phyloP scores from a whole-genome alignment of 1,284 basidiomycete species.

The Ganoderma sinense region DNA sequence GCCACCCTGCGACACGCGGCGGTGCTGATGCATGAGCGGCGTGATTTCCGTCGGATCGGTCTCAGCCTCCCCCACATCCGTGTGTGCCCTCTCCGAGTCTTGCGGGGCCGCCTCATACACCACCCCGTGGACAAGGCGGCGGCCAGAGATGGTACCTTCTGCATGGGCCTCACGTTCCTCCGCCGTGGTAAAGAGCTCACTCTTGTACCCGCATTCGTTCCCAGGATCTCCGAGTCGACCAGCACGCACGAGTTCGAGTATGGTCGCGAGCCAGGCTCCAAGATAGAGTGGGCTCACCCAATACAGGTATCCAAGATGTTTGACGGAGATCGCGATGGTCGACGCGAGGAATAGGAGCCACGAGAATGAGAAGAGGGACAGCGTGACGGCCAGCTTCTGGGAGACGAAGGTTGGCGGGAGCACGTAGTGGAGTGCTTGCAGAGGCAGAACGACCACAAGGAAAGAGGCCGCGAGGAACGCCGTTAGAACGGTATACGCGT shows the following conservation, averaged over 20 bases:
- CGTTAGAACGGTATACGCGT: slow-evolving; percentile 57
- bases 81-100: slow-evolving; percentile 16
- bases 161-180: slow-evolving; percentile 24
- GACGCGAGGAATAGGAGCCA: slow-evolving; percentile 63
- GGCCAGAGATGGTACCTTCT: slow-evolving; percentile 25
- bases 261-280: slow-evolving; percentile 26
- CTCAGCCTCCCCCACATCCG: slow-evolving; percentile 42
- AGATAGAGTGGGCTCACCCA: slow-evolving; percentile 47
- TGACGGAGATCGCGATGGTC: slow-evolving; percentile 51
- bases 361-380: slow-evolving; percentile 53
- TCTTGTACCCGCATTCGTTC: slow-evolving; percentile 22
- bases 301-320: slow-evolving; percentile 61
- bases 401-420: slow-evolving; percentile 40
- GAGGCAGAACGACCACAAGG: slow-evolving; percentile 50
- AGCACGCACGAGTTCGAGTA: slow-evolving; percentile 24
- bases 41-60: slow-evolving; percentile 56
- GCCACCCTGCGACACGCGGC: slow-evolving; percentile 31
- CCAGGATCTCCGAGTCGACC: slow-evolving; percentile 25
- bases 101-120: slow-evolving; percentile 28
- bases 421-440: slow-evolving; percentile 43
- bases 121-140: slow-evolving; percentile 30
- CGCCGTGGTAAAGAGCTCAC: slow-evolving; percentile 25
- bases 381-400: slow-evolving; percentile 37
- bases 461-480: slow-evolving; percentile 60
- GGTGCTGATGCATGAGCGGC: slow-evolving; percentile 53